Conservation (phyloP, 257 asterid genomes). For the Nyctanthes arbortristis region DNA sequence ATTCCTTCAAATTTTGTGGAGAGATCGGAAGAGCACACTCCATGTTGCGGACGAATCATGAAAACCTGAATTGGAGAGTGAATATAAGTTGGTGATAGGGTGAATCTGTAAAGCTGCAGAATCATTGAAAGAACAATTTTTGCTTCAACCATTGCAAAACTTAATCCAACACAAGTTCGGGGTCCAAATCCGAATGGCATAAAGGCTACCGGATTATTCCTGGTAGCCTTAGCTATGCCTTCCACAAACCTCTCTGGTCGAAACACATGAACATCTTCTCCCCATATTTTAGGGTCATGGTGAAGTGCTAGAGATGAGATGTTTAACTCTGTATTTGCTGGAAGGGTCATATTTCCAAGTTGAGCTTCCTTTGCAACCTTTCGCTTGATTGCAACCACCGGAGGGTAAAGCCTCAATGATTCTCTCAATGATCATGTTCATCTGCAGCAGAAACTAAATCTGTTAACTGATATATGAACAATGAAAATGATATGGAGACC, state of each 20-base stretch:
- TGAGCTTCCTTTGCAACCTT: slow-evolving; percentile 37
- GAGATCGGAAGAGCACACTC: slow-evolving; percentile 48
- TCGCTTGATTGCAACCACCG: slow-evolving; percentile 57
- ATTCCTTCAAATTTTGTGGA: slow-evolving; percentile 37
- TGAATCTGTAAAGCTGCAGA: slow-evolving; percentile 48
- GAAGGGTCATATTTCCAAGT: slow-evolving; percentile 44
- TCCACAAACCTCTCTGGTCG: slow-evolving; percentile 55
- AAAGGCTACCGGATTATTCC: slow-evolving; percentile 46
- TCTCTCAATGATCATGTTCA: slow-evolving; percentile 65
- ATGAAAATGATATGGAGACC: no score
- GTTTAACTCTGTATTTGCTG: slow-evolving; percentile 42
- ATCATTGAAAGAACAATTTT: slow-evolving; percentile 63
- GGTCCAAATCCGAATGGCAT: slow-evolving; percentile 73
- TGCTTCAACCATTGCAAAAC: slow-evolving; percentile 55
- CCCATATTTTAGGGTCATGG: slow-evolving; percentile 66
- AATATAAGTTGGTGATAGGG: slow-evolving; percentile 46
- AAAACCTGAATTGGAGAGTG: slow-evolving; percentile 63
- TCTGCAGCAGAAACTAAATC: slow-evolving; percentile 25
- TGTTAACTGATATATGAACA: background rate
- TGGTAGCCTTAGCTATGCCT: slow-evolving; percentile 44
- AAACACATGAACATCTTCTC: slow-evolving; percentile 56
- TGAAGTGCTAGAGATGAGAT: slow-evolving; percentile 64
- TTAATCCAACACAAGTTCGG: slow-evolving; percentile 65
- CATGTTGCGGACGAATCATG: slow-evolving; percentile 61
- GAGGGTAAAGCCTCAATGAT: slow-evolving; percentile 66